Evolutionary conservation across 208 protist genomes (phyloP).

Genomic region (Crithidia acanthocephali): DNA sequence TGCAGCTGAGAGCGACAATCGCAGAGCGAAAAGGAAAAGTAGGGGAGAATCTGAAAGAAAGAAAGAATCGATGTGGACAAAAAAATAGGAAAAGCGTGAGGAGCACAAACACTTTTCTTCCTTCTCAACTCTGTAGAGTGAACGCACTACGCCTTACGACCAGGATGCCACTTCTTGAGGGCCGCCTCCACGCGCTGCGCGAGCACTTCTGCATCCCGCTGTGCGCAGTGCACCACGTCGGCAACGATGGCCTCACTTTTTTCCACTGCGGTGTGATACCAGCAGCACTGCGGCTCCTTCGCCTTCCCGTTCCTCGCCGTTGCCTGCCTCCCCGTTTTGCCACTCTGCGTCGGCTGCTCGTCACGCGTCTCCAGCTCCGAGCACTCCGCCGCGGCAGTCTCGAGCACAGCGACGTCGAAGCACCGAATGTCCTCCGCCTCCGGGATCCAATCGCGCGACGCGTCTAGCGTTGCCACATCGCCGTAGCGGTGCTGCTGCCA

Average conservation of each 20-base stretch:
- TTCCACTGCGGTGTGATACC: constrained; percentile 12
- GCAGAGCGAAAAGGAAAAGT: too few relatives aligned
- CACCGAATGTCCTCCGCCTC: constrained; percentile 38
- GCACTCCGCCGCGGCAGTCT: constrained; percentile 14
- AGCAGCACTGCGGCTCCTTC: constrained; percentile 14
- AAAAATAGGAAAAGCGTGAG: too few relatives aligned
- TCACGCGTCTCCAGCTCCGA: background rate
- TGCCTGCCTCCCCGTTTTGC: background rate
- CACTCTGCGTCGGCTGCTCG: background rate
- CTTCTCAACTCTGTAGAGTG: too few relatives aligned
- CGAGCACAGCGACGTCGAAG: constrained; percentile 46
- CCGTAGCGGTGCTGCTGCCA: constrained; percentile 16
- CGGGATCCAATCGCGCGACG: constrained; percentile 23
- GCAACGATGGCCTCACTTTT: background rate
- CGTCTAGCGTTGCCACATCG: constrained; percentile 1
- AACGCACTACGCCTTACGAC: background rate
- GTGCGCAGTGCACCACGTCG: constrained; percentile 23
- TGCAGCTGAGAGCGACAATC: too few relatives aligned
- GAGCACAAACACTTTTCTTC: too few relatives aligned
- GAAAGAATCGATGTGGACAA: too few relatives aligned
- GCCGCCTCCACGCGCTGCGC: constrained; percentile 8
- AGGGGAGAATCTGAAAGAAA: too few relatives aligned
- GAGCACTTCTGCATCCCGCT: constrained; percentile 25
- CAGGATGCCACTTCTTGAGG: background rate
- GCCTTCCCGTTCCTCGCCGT: background rate